Evolutionary conservation across 2,329 filamentous ascomycete genomes (phyloP).

Genomic region (Colletotrichum sp.): DNA sequence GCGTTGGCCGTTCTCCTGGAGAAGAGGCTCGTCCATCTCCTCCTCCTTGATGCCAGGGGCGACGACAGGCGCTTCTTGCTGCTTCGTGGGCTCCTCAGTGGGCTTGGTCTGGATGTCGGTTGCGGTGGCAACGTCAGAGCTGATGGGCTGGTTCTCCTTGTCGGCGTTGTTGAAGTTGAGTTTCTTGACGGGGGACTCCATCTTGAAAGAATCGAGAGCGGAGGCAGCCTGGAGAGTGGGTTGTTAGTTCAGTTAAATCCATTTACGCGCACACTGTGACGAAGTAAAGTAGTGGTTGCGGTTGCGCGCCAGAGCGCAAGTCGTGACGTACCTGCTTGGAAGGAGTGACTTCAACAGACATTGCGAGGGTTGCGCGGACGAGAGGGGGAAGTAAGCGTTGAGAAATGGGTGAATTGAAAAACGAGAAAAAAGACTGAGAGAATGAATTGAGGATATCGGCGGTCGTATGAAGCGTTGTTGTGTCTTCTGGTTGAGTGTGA

Average conservation of each 20-base stretch:
- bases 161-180: slow-evolving; percentile 74
- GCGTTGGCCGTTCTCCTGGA: slow-evolving; percentile 93
- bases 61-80: slow-evolving; percentile 48
- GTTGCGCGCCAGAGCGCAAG: slow-evolving; percentile 1
- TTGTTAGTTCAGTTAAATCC: slow-evolving; percentile 34
- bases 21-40: slow-evolving; percentile 85
- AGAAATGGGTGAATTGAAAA: neutral
- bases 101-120: slow-evolving; percentile 67
- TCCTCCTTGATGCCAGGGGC: slow-evolving; percentile 65
- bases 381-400: neutral
- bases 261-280: neutral
- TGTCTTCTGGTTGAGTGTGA: slow-evolving; percentile 5
- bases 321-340: slow-evolving; percentile 60
- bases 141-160: slow-evolving; percentile 79
- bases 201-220: slow-evolving; percentile 86
- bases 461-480: neutral
- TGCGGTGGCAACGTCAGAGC: slow-evolving; percentile 54
- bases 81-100: slow-evolving; percentile 48
- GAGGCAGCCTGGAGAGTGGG: slow-evolving; percentile 72
- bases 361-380: slow-evolving; percentile 46
- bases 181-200: slow-evolving; percentile 93
- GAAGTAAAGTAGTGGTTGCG: neutral
- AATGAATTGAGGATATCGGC: neutral
- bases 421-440: slow-evolving; percentile 19
- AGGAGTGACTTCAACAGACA: slow-evolving; percentile 75